Base-by-base conservation (phyloP, 2,329 filamentous ascomycete genomes). In the Gremmenia infestans region DNA sequence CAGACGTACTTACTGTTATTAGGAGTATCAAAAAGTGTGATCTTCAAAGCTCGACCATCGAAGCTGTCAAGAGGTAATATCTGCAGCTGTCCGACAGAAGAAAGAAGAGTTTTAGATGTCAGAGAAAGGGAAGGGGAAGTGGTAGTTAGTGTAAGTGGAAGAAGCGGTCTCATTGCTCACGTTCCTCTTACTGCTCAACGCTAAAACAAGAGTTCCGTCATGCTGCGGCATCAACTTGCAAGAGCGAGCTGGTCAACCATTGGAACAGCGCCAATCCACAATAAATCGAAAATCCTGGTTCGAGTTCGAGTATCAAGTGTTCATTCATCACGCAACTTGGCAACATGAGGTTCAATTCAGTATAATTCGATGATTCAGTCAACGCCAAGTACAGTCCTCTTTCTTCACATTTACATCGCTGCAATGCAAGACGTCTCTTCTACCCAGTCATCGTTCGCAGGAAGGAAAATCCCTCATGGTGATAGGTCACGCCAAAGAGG, bases 1-100 rank as follows among this genome's bases (percentile, higher is more conserved):
- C 48, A 53, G 36, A 48, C 51, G 45, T 40, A 63, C 61, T 48
- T 58, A 56, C 45, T 52, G 36, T 11, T 32, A 32, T 32, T 53
- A 39, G 25, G 42, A 25, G 15, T 47, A 40, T 12, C n/a, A 50
- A 53, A 39, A 37, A 11, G 28, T 19, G 23, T n/a, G 32, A 23
- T 52, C 37, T 53, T 64, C 52, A 63, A 53, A 63, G 59, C 19
- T 63, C 59, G 57, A 63, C 54, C 64, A 66, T 66, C 52, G 60
- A 61, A 62, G 60, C 52, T 53, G 9, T 43, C 15, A 45, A 12
- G 12, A 9, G 32, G 42, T 11, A 32, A 3, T 32, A 32, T 32
- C 28, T 47, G 60, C 60, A 59, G 61, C 54, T 52, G 22, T 48
- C 17, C 50, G 19, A 32, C 28, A 32, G 28, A 32, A 32, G 9